Conservation (phyloP, 2,329 filamentous ascomycete species). For the Fusarium pilosicola region DNA sequence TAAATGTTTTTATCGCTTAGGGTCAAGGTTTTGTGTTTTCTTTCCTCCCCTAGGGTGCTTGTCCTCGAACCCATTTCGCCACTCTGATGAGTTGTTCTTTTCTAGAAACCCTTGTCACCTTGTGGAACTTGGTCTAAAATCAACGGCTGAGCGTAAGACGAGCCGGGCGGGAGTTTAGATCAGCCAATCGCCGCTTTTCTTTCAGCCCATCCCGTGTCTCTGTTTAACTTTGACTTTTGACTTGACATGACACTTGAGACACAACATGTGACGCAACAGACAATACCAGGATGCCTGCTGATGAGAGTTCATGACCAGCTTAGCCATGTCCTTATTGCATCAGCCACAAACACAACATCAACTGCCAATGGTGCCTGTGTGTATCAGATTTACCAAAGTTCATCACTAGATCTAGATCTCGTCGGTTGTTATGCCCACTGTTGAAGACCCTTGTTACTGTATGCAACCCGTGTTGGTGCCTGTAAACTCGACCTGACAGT, state of each 20-base stretch:
- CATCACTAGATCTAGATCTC: background rate
- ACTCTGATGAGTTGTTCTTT: constrained; percentile 31
- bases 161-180: constrained; percentile 13
- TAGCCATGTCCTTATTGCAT: constrained; percentile 8
- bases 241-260: background rate
- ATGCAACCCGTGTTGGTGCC: background rate
- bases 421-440: background rate
- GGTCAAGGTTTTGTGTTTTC: too few species aligned
- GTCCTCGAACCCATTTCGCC: constrained; percentile 16
- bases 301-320: constrained; percentile 27
- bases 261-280: constrained; percentile 31
- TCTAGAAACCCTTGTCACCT: constrained; percentile 22
- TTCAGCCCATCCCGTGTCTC: background rate
- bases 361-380: background rate
- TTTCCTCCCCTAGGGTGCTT: too few species aligned
- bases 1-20: too few species aligned
- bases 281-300: constrained; percentile 14
- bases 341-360: constrained; percentile 6
- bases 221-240: constrained; percentile 1
- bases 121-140: constrained; percentile 9
- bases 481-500: background rate
- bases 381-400: background rate
- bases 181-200: constrained; percentile 15
- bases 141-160: background rate
- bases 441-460: background rate